Evolutionary conservation across 2,329 filamentous ascomycete species (phyloP).

Genomic region (Alternaria gaisen): DNA sequence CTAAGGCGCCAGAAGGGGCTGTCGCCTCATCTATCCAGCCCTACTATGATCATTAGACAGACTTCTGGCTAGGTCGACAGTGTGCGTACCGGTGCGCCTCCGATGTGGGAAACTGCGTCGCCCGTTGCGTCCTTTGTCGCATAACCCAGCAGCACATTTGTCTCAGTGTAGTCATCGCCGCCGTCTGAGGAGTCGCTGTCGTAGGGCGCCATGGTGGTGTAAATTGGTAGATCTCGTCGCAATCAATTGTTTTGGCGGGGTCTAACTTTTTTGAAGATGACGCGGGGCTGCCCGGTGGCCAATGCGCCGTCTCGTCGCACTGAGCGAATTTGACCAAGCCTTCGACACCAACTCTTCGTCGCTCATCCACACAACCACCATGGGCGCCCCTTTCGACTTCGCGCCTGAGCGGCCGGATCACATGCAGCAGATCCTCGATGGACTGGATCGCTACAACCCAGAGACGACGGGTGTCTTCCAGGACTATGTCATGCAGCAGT

Average conservation of each 20-base stretch:
- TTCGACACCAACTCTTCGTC: slow-evolving; percentile 29
- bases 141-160: slow-evolving; percentile 90
- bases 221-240: not conserved
- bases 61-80: not conserved
- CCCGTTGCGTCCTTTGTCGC: slow-evolving; percentile 80
- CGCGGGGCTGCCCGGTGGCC: slow-evolving; percentile 18
- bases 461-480: slow-evolving; percentile 94
- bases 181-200: slow-evolving; percentile 83
- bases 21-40: slow-evolving; percentile 81
- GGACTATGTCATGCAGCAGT: slow-evolving; percentile 93
- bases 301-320: slow-evolving; percentile 24
- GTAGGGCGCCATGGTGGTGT: slow-evolving; percentile 72
- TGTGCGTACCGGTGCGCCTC: slow-evolving; percentile 81
- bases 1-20: slow-evolving; percentile 77
- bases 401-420: slow-evolving; percentile 90
- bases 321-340: slow-evolving; percentile 29
- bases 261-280: slow-evolving; percentile 20
- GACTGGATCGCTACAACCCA: slow-evolving; percentile 97
- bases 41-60: slow-evolving; percentile 48
- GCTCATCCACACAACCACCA: slow-evolving; percentile 47
- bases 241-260: slow-evolving; percentile 11
- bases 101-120: slow-evolving; percentile 87
- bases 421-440: slow-evolving; percentile 93
- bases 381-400: slow-evolving; percentile 76
- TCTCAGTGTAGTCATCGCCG: slow-evolving; percentile 76